Percentiles rank a stretch among this genome's conserved stretches.
These are phyloP conservation scores for Fagopyrum homotropicum DNA, from an alignment of 148 eudicot species.

Conservation along the genomic window DNA sequence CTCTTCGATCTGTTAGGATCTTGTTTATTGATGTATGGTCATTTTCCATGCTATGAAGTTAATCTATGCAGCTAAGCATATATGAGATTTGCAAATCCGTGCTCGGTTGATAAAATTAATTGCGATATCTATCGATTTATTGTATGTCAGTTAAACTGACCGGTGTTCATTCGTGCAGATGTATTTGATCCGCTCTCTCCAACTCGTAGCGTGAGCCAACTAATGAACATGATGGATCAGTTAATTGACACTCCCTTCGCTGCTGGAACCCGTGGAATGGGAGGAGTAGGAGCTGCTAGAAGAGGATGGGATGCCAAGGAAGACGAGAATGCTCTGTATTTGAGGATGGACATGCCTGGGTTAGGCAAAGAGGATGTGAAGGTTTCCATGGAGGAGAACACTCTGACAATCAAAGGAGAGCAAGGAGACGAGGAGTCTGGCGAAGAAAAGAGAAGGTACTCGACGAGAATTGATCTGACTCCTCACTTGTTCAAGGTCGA, in stretches of 20 bases:
- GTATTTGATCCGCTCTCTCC: constrained; percentile 66
- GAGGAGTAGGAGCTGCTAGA: constrained; percentile 16
- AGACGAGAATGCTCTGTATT: constrained; percentile 40
- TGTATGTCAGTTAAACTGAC: not conserved
- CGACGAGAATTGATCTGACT: constrained; percentile 45
- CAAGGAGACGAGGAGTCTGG: constrained; percentile 33
- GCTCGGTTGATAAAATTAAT: not conserved
- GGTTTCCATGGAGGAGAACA: constrained; percentile 59
- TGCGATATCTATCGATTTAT: not conserved
- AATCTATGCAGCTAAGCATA: not conserved
- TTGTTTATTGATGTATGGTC: not conserved
- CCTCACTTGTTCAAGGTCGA: constrained; percentile 38
- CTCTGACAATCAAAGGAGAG: constrained; percentile 56
- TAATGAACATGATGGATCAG: constrained; percentile 77
- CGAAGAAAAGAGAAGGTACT: constrained; percentile 41
- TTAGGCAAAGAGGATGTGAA: constrained; percentile 65
- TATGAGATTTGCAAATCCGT: not conserved
- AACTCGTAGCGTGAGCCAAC: constrained; percentile 52
- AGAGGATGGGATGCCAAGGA: constrained; percentile 63
- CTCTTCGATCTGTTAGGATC: not conserved
- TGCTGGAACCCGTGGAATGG: constrained; percentile 22
- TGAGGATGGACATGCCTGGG: constrained; percentile 84
- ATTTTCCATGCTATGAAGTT: not conserved
- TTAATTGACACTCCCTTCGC: constrained; percentile 37
- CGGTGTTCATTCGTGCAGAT: constrained; percentile 24